phyloP scores from a whole-genome alignment of 2,329 filamentous ascomycete species.

The Albophoma yamanashiensis region DNA sequence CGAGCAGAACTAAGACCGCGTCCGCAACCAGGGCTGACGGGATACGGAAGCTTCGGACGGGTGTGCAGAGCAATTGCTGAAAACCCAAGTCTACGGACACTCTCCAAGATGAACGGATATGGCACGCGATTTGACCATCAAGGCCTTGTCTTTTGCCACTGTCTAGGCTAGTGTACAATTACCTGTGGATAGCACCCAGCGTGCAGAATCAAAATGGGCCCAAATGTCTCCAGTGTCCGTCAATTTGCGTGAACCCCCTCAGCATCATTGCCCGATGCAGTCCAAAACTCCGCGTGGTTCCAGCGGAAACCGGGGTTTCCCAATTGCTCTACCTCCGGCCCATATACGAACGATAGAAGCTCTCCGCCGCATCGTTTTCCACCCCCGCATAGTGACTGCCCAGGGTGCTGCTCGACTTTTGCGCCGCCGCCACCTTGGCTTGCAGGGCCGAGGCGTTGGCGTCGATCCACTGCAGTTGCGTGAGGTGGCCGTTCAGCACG shows the following conservation, averaged over 20 bases:
- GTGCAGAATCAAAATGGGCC: slow-evolving; percentile 6
- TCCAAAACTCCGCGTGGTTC: slow-evolving; percentile 4
- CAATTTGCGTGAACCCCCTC: slow-evolving; percentile 5
- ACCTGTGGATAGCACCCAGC: slow-evolving; percentile 14
- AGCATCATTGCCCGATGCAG: not conserved
- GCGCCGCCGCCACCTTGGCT: slow-evolving; percentile 70
- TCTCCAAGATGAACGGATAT: slow-evolving; percentile 3
- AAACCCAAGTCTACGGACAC: not conserved
- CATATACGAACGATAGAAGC: slow-evolving; percentile 85
- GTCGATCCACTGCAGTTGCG: slow-evolving; percentile 89
- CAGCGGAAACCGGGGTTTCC: not conserved
- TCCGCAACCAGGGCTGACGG: not conserved
- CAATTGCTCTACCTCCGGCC: slow-evolving; percentile 47
- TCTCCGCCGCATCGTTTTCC: slow-evolving; percentile 67
- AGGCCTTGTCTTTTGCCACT: slow-evolving; percentile 13
- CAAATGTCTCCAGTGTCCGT: slow-evolving; percentile 3
- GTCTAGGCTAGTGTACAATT: slow-evolving; percentile 29
- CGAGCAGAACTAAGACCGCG: slow-evolving; percentile 44
- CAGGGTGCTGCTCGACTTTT: slow-evolving; percentile 62
- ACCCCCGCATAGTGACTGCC: slow-evolving; percentile 45
- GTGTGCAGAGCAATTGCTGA: not conserved
- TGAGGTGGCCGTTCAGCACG: slow-evolving; percentile 86
- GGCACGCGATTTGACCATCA: slow-evolving; percentile 5
- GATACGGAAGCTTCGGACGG: not conserved
- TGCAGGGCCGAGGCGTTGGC: slow-evolving; percentile 71